Evolutionary conservation across 140 eudicot species (phyloP), one percentile per base, ranked within the genome.

Genomic region (Stevia rebaudiana): DNA sequence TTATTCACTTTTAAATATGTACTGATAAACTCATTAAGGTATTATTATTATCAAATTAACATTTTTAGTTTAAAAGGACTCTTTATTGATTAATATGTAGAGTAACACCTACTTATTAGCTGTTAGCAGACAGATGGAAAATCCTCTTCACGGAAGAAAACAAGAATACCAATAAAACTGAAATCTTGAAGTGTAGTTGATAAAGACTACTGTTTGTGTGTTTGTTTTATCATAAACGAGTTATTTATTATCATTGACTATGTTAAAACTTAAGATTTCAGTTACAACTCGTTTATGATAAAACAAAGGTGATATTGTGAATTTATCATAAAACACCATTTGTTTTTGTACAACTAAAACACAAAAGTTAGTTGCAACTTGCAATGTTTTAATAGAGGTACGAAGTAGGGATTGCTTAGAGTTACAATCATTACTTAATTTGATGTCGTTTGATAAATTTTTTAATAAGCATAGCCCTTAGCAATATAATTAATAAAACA

Each of bases 351-450:
- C 24, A 56, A 56, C 25, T 33, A 15, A n/a, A 65, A 11, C 19
- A 6, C 35, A 13, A 33, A 49, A 49, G 55, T 18, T 49, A 13
- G 49, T 65, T 65, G 18, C 47, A 33, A 65, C 33, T 65, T 65
- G 19, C 47, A 33, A 65, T 35, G 30, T 39, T 53, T 48, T 52
- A 8, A 22, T 53, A 52, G 13, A 52, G 40, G 28, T 23, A 21
- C 39, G 54, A 31, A 67, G 17, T 52, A 25, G 17, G 54, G 40
- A 41, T 40, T 48, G 46, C 49, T 33, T 48, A 30, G 8, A 3
- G 44, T 54, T 73, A 65, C 35, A 21, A 18, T 36, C 43, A 5
- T 60, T 16, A 44, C 33, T 35, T 54, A 41, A 54, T 22, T 31
- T 33, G 28, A 53, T 53, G 63, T 21, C 41, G 10, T 33, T 42